phyloP scores from a whole-genome alignment of 108 stramenopile species.

The Skeletonema tropicum region DNA sequence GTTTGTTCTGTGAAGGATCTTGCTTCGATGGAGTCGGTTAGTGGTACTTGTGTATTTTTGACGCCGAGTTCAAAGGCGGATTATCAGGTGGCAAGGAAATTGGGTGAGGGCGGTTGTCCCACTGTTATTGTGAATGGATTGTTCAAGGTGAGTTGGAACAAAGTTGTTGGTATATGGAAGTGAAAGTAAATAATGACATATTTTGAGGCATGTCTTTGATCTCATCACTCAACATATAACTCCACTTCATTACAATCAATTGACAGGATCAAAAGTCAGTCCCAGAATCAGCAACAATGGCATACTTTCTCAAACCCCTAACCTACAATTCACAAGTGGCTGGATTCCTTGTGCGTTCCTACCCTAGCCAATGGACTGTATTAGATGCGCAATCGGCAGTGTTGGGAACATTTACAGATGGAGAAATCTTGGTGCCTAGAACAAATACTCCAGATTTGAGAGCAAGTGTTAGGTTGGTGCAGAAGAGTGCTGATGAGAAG shows the following conservation, averaged over 20 bases:
- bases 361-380: constrained; percentile 65
- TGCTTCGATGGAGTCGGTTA: not conserved
- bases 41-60: constrained; percentile 58
- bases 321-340: constrained; percentile 84
- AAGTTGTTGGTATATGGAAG: not conserved
- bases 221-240: not conserved
- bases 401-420: constrained; percentile 54
- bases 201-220: not conserved
- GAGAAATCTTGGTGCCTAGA: constrained; percentile 57
- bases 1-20: constrained; percentile 40
- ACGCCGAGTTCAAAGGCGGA: constrained; percentile 61
- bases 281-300: constrained; percentile 67
- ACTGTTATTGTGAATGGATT: constrained; percentile 77
- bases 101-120: constrained; percentile 44
- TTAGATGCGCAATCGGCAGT: constrained; percentile 57
- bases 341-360: constrained; percentile 64
- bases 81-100: constrained; percentile 54
- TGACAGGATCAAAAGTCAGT: constrained; percentile 58
- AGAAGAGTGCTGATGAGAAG: constrained; percentile 68
- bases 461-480: constrained; percentile 59
- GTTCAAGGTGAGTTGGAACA: constrained; percentile 54
- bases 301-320: constrained; percentile 75
- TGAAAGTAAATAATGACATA: not conserved
- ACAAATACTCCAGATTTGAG: constrained; percentile 83
- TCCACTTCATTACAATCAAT: not conserved